Conservation (phyloP, 768 basidiomycete species). For the Lactarius hengduanensis region DNA sequence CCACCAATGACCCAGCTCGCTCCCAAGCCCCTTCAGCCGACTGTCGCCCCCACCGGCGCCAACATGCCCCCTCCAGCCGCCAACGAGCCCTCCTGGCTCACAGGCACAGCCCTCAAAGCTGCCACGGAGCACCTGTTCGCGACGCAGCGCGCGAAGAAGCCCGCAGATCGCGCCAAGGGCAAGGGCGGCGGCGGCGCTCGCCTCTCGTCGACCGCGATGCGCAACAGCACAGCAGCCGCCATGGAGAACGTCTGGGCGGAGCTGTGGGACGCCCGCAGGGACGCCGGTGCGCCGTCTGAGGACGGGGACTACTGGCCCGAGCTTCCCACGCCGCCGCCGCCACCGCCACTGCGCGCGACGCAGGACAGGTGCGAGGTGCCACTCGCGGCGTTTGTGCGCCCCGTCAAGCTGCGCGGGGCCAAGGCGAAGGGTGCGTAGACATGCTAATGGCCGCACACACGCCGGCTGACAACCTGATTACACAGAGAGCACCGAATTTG, state of each 20-base stretch:
- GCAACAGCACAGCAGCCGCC: background rate
- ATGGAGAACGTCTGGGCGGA: slow-evolving; percentile 19
- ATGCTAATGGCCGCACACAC: background rate
- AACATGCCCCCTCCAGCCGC: background rate
- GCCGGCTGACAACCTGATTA: background rate
- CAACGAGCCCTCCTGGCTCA: slow-evolving; percentile 19
- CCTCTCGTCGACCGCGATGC: background rate
- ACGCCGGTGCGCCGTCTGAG: background rate
- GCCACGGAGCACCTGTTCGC: slow-evolving; percentile 21
- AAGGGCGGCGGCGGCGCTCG: background rate
- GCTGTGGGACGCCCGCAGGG: slow-evolving; percentile 16
- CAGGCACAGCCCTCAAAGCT: slow-evolving; percentile 19
- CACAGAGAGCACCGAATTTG: slow-evolving; percentile 50
- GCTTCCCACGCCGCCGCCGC: slow-evolving; percentile 1
- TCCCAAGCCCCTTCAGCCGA: slow-evolving; percentile 14
- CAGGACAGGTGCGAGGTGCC: slow-evolving; percentile 30
- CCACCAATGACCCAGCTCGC: slow-evolving; percentile 20
- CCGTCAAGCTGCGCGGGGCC: slow-evolving; percentile 23
- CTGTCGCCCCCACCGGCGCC: background rate
- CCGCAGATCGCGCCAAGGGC: slow-evolving; percentile 27
- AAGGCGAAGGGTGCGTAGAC: slow-evolving; percentile 43
- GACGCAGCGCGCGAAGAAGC: slow-evolving; percentile 28
- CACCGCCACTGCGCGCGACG: slow-evolving; percentile 14
- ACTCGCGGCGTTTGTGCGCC: slow-evolving; percentile 32
- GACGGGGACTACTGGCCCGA: slow-evolving; percentile 25